phyloP scores from a whole-genome alignment of 192 early-diverging fungal genomes.

The Powellomyces hirtus region DNA sequence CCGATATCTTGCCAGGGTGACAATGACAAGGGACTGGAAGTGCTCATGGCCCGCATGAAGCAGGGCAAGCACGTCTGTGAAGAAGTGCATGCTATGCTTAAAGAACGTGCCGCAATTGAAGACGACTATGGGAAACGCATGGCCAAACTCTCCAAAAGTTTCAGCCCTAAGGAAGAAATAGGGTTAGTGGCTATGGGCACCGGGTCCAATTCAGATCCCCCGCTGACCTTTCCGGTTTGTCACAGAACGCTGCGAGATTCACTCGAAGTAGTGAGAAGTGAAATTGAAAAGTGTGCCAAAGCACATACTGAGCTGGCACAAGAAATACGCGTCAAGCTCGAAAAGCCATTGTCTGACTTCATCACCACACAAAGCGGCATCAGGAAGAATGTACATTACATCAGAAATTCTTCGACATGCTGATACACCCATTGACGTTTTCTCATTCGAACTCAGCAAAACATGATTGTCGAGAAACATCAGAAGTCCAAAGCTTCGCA shows the following conservation, averaged over 20 bases:
- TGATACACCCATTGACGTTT: no score
- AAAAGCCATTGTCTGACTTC: conserved; percentile 45
- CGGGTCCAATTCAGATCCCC: neutral
- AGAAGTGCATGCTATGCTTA: conserved; percentile 42
- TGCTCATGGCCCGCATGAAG: conserved; percentile 44
- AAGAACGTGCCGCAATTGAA: conserved; percentile 52
- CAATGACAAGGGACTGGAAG: conserved; percentile 49
- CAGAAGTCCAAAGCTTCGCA: conserved; percentile 45
- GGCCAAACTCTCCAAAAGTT: conserved; percentile 47
- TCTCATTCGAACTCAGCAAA: conserved; percentile 29
- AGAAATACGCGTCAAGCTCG: conserved; percentile 48
- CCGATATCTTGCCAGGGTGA: conserved; percentile 36
- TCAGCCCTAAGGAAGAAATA: conserved; percentile 52
- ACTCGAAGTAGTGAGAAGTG: conserved; percentile 45
- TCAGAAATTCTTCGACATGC: no score
- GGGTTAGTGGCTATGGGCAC: conserved; percentile 24
- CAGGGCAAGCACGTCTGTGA: conserved; percentile 49
- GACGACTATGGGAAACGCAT: conserved; percentile 58
- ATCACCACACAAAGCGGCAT: conserved; percentile 37
- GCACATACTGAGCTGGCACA: conserved; percentile 48
- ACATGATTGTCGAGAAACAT: conserved; percentile 43
- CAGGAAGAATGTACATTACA: conserved; percentile 44
- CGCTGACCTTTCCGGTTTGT: neutral
- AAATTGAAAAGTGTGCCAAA: conserved; percentile 46
- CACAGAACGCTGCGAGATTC: conserved; percentile 46